Conservation (phyloP, 495 filamentous ascomycete species). For the Tuber melanosporum region DNA sequence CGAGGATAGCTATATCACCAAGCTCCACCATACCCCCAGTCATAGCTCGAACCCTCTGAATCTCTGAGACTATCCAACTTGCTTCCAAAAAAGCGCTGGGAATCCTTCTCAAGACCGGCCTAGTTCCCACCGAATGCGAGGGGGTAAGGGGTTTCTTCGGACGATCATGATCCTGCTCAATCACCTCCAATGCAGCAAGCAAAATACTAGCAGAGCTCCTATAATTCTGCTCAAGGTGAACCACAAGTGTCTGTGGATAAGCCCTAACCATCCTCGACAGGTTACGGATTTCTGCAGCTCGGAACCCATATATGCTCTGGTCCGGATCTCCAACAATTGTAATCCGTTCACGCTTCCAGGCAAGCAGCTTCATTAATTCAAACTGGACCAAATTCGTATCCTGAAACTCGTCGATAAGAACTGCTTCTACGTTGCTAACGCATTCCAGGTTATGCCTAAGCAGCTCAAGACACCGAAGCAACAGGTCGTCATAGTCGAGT, state of each 20-base stretch:
- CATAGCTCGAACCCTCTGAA: conserved; percentile 62
- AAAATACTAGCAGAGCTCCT: conserved; percentile 89
- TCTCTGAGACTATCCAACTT: conserved; percentile 81
- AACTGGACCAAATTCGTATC: conserved; percentile 96
- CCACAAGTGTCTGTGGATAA: conserved; percentile 69
- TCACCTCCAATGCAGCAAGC: conserved; percentile 70
- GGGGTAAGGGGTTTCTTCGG: conserved; percentile 71
- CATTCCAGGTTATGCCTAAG: conserved; percentile 72
- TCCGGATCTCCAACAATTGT: conserved; percentile 97
- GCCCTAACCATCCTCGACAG: conserved; percentile 67
- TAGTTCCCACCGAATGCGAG: conserved; percentile 71
- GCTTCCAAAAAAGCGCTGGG: conserved; percentile 69
- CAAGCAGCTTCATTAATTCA: conserved; percentile 86
- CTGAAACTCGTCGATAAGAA: conserved; percentile 96
- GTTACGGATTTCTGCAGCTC: conserved; percentile 93
- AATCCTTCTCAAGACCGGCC: conserved; percentile 76
- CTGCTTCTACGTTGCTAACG: conserved; percentile 81
- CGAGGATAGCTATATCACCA: conserved; percentile 77
- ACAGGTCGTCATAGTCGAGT: conserved; percentile 91
- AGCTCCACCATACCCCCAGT: conserved; percentile 65
- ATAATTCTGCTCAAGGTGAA: conserved; percentile 93
- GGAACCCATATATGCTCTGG: conserved; percentile 96
- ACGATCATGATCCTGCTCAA: conserved; percentile 79
- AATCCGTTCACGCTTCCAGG: conserved; percentile 62
- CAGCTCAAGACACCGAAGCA: conserved; percentile 76